Evolutionary conservation across 2,329 filamentous ascomycete genomes (phyloP).

Genomic region (Aureobasidium sp.): DNA sequence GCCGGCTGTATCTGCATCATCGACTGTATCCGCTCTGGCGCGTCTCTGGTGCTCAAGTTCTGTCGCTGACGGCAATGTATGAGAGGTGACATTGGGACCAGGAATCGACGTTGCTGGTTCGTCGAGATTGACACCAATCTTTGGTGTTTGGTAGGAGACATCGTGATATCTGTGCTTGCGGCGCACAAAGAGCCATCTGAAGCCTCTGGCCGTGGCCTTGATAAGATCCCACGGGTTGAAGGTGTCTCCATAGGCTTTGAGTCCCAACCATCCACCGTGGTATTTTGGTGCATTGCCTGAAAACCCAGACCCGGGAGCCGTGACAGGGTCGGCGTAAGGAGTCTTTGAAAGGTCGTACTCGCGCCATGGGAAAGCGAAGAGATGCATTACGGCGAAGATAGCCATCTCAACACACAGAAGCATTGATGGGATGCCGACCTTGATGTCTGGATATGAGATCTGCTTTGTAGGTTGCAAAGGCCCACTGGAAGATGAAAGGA

Average conservation of each 20-base stretch:
- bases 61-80: constrained; percentile 7
- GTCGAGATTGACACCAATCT: constrained; percentile 4
- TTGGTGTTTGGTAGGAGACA: constrained; percentile 29
- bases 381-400: constrained; percentile 67
- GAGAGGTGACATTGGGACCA: constrained; percentile 6
- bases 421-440: constrained; percentile 71
- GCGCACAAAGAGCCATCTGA: constrained; percentile 75
- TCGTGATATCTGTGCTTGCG: constrained; percentile 50
- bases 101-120: constrained; percentile 8
- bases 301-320: constrained; percentile 21
- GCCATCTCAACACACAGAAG: constrained; percentile 82
- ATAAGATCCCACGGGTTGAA: constrained; percentile 77
- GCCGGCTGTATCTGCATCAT: constrained; percentile 3
- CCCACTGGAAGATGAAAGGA: constrained; percentile 54
- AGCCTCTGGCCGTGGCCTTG: constrained; percentile 69
- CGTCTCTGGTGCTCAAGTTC: constrained; percentile 13
- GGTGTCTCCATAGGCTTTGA: constrained; percentile 61
- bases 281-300: constrained; percentile 36
- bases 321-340: constrained; percentile 24
- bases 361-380: constrained; percentile 75
- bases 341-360: constrained; percentile 49
- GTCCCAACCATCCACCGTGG: constrained; percentile 57
- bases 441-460: constrained; percentile 67
- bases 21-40: constrained; percentile 8
- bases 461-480: constrained; percentile 56